Percentiles rank a stretch among this genome's conserved stretches.
phyloP scores from a whole-genome alignment of 1,139 yeast genomes.

The Wickerhamomyces sp. region DNA sequence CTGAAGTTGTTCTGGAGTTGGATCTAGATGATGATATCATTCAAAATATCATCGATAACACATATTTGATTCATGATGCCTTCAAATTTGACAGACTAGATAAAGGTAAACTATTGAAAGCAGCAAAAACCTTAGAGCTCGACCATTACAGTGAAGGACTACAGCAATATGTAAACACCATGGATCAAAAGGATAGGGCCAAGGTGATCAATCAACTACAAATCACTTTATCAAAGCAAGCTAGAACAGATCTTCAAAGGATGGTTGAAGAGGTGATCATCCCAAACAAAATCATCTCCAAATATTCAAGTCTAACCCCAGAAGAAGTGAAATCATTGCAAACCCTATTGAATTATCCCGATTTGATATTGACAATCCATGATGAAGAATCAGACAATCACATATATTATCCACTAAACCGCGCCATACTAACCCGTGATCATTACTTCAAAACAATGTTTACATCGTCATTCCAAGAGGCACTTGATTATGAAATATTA shows the following conservation, averaged over 20 bases:
- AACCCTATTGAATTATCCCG: constrained; percentile 30
- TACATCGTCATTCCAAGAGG: constrained; percentile 40
- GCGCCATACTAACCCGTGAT: constrained; percentile 54
- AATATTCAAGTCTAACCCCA: constrained; percentile 1
- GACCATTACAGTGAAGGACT: constrained; percentile 34
- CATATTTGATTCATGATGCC: constrained; percentile 44
- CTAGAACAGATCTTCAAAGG: constrained; percentile 38
- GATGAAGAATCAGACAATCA: constrained; percentile 27
- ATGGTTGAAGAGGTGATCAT: constrained; percentile 39
- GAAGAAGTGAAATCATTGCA: constrained; percentile 10
- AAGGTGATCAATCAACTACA: constrained; percentile 43
- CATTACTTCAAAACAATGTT: constrained; percentile 67
- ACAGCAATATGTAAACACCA: constrained; percentile 19
- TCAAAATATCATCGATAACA: constrained; percentile 40
- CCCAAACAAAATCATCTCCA: constrained; percentile 17
- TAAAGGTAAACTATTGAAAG: constrained; percentile 26
- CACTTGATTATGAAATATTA: constrained; percentile 21
- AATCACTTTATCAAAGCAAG: constrained; percentile 39
- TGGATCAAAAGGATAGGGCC: constrained; percentile 31
- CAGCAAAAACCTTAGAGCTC: constrained; percentile 35
- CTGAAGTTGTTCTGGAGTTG: constrained; percentile 13
- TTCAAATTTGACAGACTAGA: constrained; percentile 30
- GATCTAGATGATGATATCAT: constrained; percentile 26
- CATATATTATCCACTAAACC: constrained; percentile 54
- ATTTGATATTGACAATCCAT: constrained; percentile 13